Percentiles rank a stretch among this genome's conserved stretches.
phyloP scores from a whole-genome alignment of 257 asterid genomes.

The Capsicum rhomboideum region DNA sequence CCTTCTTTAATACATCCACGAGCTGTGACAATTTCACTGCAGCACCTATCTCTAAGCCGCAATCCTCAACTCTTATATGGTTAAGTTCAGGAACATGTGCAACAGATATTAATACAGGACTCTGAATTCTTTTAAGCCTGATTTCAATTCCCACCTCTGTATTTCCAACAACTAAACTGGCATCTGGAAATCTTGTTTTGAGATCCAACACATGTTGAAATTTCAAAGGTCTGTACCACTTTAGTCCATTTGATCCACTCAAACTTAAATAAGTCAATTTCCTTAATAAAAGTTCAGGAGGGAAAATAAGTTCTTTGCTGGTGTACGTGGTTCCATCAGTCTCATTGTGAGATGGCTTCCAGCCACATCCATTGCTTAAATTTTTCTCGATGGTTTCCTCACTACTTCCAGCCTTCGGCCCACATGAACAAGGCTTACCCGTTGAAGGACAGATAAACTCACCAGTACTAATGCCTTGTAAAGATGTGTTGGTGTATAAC shows the following conservation, averaged over 20 bases:
- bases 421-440: constrained; percentile 92
- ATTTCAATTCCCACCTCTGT: constrained; percentile 89
- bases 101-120: constrained; percentile 69
- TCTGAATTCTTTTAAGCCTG: constrained; percentile 60
- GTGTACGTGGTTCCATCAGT: constrained; percentile 68
- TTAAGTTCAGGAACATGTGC: constrained; percentile 75
- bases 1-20: constrained; percentile 36
- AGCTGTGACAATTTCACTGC: constrained; percentile 76
- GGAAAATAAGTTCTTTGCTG: constrained; percentile 84
- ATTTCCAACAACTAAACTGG: constrained; percentile 77
- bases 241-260: constrained; percentile 66
- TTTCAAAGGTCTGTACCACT: constrained; percentile 75
- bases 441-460: constrained; percentile 89
- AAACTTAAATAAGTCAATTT: constrained; percentile 42
- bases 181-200: constrained; percentile 54
- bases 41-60: constrained; percentile 87
- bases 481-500: constrained; percentile 46
- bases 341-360: constrained; percentile 54
- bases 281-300: constrained; percentile 75
- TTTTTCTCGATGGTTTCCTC: constrained; percentile 13
- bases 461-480: constrained; percentile 23
- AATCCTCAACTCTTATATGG: constrained; percentile 43
- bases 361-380: constrained; percentile 9
- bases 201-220: constrained; percentile 61
- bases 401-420: constrained; percentile 26